Evolutionary conservation across 371 early-diverging fungal genomes (phyloP).

Genomic region (Zancudomyces culisetae): DNA sequence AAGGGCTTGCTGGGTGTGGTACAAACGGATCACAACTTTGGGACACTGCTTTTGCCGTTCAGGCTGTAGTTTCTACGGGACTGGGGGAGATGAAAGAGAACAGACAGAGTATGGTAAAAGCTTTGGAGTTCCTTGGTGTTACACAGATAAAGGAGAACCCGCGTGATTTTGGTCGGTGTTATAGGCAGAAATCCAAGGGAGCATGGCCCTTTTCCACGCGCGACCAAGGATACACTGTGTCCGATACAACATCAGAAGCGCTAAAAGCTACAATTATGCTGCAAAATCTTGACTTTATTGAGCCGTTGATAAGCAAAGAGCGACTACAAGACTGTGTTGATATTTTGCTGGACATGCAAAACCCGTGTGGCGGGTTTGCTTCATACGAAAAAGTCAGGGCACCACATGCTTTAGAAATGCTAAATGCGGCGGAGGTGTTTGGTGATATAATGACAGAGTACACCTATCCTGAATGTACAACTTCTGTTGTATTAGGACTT

Average conservation of each 20-base stretch:
- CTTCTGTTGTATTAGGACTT: constrained; percentile 72
- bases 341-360: constrained; percentile 79
- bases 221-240: constrained; percentile 85
- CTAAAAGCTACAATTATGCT: constrained; percentile 60
- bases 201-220: constrained; percentile 95
- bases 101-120: constrained; percentile 39
- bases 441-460: constrained; percentile 90
- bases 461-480: constrained; percentile 91
- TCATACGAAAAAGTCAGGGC: constrained; percentile 75
- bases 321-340: constrained; percentile 70
- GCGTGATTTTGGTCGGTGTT: constrained; percentile 38
- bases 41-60: constrained; percentile 81
- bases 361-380: constrained; percentile 76
- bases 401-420: constrained; percentile 49
- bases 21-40: constrained; percentile 95
- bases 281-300: constrained; percentile 37
- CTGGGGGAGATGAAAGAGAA: constrained; percentile 50
- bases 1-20: constrained; percentile 92
- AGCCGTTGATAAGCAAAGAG: constrained; percentile 28
- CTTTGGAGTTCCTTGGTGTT: constrained; percentile 66
- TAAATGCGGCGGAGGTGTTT: constrained; percentile 94
- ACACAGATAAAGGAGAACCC: constrained; percentile 70
- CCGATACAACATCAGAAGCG: constrained; percentile 93
- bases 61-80: constrained; percentile 53
- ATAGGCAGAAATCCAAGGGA: constrained; percentile 68